Conservation (phyloP, 1,284 basidiomycete species). For the Inonotus hispidus region DNA sequence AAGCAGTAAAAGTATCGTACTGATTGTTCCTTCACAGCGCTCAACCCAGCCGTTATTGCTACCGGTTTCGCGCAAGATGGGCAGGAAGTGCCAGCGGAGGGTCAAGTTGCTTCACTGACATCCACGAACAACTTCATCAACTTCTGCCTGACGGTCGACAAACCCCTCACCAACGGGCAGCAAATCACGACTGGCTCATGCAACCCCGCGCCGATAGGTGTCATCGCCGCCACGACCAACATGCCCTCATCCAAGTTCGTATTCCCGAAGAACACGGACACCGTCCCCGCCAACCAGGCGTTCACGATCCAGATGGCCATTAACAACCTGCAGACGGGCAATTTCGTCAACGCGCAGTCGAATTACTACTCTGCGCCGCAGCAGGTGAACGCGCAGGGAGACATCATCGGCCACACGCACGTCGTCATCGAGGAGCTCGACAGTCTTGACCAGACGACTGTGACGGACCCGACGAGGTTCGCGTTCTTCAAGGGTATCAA, state of each 20-base stretch:
- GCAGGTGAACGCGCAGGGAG: constrained; percentile 49
- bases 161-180: constrained; percentile 39
- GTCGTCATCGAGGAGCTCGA: constrained; percentile 56
- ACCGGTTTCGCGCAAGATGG: constrained; percentile 40
- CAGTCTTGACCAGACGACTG: constrained; percentile 45
- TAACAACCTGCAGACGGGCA: constrained; percentile 43
- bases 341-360: constrained; percentile 46
- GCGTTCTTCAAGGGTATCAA: constrained; percentile 70
- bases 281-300: constrained; percentile 36
- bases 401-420: constrained; percentile 58
- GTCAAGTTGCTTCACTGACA: constrained; percentile 43
- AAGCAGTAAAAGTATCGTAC: constrained; percentile 21
- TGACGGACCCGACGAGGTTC: constrained; percentile 53
- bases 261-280: constrained; percentile 39
- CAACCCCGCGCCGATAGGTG: constrained; percentile 38
- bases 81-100: constrained; percentile 36
- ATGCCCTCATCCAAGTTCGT: constrained; percentile 50
- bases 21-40: constrained; percentile 30
- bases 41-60: constrained; percentile 38
- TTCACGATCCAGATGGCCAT: constrained; percentile 50
- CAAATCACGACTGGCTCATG: constrained; percentile 39
- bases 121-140: constrained; percentile 56
- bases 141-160: constrained; percentile 27
- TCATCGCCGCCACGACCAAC: constrained; percentile 37
- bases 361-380: constrained; percentile 58